Conservation (phyloP, 768 basidiomycete genomes). For the Lactarius pseudohatsudake region DNA sequence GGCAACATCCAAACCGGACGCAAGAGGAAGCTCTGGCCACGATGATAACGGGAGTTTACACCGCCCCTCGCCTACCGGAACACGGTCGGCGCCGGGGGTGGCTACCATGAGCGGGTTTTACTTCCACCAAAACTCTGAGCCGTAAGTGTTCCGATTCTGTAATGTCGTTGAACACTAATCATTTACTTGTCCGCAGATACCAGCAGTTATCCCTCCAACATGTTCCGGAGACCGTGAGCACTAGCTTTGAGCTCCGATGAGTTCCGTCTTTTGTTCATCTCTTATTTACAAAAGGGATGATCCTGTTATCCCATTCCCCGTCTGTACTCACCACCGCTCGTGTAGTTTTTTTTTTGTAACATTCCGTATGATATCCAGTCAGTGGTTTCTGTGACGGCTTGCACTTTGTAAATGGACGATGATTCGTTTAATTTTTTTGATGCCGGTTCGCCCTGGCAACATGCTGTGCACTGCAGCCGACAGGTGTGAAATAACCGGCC, state of each 20-base stretch:
- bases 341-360: constrained; percentile 25
- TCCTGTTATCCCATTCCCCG: neutral
- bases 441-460: neutral
- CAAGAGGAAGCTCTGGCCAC: constrained; percentile 30
- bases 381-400: constrained; percentile 5
- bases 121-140: constrained; percentile 90
- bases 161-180: neutral
- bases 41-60: constrained; percentile 38
- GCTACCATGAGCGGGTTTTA: constrained; percentile 90
- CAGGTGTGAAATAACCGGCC: neutral
- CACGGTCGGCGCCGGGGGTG: constrained; percentile 47
- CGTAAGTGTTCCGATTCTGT: constrained; percentile 50
- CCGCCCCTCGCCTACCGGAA: constrained; percentile 49
- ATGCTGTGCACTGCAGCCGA: neutral
- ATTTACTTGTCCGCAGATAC: constrained; percentile 51
- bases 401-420: neutral
- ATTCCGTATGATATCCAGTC: constrained; percentile 26
- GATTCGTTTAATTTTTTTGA: neutral
- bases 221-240: constrained; percentile 67
- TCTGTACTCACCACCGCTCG: constrained; percentile 26
- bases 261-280: neutral
- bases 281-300: constrained; percentile 12
- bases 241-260: constrained; percentile 86
- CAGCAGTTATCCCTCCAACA: constrained; percentile 85
- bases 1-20: constrained; percentile 33